Base-by-base conservation (phyloP, 2,329 filamentous ascomycete species). In the Furcasterigmium furcatum region DNA sequence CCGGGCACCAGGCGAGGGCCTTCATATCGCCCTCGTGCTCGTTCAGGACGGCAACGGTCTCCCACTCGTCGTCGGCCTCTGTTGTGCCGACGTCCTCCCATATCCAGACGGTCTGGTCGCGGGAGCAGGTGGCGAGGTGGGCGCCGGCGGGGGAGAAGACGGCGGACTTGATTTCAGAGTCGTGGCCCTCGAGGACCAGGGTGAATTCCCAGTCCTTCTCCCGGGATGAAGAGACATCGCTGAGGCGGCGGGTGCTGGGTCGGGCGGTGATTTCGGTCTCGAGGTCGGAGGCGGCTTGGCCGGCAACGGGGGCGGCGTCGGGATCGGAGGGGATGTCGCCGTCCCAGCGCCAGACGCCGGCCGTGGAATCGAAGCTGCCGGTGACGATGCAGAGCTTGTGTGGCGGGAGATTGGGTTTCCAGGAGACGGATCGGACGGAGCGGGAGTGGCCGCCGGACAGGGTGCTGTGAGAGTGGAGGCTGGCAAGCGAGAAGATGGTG, bases 11-110 rank as follows among this genome's bases (percentile, higher is more conserved):
- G 3, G 84, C 82, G 2, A 99, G 88, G 52, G 84, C 89, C 65
- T 99, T 99, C 54, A 99, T 91, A 67, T 99, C 94, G 19, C 88
- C 91, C 39, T 91, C 87, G 63, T 99, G 94, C 68, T 97, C 94
- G 66, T 88, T 90, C 58, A 97, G 76, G 44, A 97, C 92, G 0
- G 92, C 94, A 14, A 97, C 84, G 2, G 94, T 97, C 75, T 99
- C 94, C 73, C 91, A 97, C 63, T 97, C 94, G 63, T 96, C 92
- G 45, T 95, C 91, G 14, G 85, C 87, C 54, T 88, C 85, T 45
- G 72, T 70, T 9, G 70, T 68, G 32, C 80, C 80, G 44, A 96
- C 80, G 63, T 97, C 94, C 67, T 99, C 94, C 94, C 94, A 99
- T 57, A 99, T 89, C 94, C 94, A 99, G 16, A 97, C 89, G 14